Evolutionary conservation across 768 basidiomycete genomes (phyloP), one percentile per base, ranked within the genome.

Genomic region (Suillus plorans): DNA sequence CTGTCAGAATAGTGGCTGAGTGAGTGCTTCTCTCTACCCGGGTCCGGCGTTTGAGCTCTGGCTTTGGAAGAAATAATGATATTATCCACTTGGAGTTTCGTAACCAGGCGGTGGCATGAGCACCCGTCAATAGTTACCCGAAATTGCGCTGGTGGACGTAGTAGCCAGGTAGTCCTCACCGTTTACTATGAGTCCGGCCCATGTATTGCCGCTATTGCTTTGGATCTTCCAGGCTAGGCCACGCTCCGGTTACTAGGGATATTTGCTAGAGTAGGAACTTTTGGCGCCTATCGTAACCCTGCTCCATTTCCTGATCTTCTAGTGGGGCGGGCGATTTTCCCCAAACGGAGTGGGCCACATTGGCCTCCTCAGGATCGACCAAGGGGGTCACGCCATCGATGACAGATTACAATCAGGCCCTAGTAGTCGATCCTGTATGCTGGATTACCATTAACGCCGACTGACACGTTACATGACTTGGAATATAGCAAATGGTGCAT

Each of bases 401-500:
- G 37, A 16, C 22, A 22, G 22, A 18, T 20, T 12, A 12, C 25
- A 20, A 25, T 28, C 9, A 18, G 16, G 39, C 2, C 10, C 16
- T 31, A 6, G 31, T 10, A 25, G 22, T 25, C 37, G 25, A 41
- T 41, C 22, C 8, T 25, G 13, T 58, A 18, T 25, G 9, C 22
- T 25, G 22, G 3, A 41, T 58, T 22, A 18, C 57, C 39, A 58
- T 41, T 41, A 31, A 31, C 31, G 36, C 22, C 13, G 56, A 57
- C n/a, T 57, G 56, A 57, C 56, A 58, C 25, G 5, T 41, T 9
- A 41, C 57, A 59, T 59, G 57, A 22, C 25, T 41, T 59, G 39
- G 39, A 58, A 14, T 58, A 41, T 58, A 16, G 39, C 25, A 41
- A 41, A 59, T 20, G 18, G 10, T 36, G 28, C 25, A 28, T 42